A percentile compares a stretch with the other conserved stretches of the same genome.
Conservation (phyloP, 306 rosid species). For the Corylus heterophylla region DNA sequence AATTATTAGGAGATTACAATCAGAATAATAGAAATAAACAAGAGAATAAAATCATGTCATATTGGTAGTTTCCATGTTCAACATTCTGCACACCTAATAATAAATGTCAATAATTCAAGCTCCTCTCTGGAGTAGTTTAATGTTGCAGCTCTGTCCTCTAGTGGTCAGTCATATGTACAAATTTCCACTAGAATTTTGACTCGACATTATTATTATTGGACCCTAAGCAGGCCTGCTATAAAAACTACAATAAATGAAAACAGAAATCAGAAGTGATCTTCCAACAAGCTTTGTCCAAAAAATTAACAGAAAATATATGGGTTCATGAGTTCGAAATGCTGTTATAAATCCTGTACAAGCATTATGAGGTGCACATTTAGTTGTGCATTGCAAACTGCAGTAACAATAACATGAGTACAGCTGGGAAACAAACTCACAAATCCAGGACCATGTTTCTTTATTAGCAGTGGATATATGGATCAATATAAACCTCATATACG, state of each 20-base stretch:
- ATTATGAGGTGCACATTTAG: not conserved
- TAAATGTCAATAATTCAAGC: not conserved
- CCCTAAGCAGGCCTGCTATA: not conserved
- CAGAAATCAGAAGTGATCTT: not conserved
- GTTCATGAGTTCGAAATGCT: not conserved
- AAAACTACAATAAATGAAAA: not conserved
- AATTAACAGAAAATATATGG: not conserved
- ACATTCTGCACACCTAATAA: not conserved
- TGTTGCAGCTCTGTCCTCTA: not conserved
- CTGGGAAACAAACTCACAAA: slow-evolving; percentile 14
- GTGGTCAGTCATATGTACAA: not conserved
- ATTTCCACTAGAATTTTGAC: not conserved
- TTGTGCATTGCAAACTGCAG: slow-evolving; percentile 2
- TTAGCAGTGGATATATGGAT: not conserved
- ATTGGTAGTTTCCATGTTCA: too few relatives aligned
- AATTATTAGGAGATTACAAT: too few relatives aligned
- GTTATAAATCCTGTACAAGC: not conserved
- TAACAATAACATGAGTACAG: slow-evolving; percentile 6
- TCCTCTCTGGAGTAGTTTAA: not conserved
- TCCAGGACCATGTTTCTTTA: not conserved
- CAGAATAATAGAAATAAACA: too few relatives aligned
- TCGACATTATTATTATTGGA: not conserved
- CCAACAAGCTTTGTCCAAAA: not conserved
- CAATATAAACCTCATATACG: not conserved
- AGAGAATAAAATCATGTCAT: too few relatives aligned